These are phyloP conservation scores for Sordaria brevicollis DNA, from an alignment of 495 filamentous ascomycete species.

Conservation along the genomic window DNA sequence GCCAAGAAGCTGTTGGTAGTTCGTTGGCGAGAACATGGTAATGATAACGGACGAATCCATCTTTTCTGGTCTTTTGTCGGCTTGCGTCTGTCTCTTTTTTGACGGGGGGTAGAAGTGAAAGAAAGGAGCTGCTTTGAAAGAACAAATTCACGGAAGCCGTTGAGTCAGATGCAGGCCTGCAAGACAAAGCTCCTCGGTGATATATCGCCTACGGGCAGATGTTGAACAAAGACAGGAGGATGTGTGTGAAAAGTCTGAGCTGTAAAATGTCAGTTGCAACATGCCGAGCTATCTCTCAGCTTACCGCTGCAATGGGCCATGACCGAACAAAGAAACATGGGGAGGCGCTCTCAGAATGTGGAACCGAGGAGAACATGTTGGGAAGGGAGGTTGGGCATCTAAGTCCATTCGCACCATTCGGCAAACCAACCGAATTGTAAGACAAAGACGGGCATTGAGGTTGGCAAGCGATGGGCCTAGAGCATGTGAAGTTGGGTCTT, in stretches of 20 bases:
- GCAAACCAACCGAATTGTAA: neutral
- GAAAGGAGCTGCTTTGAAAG: slow-evolving; percentile 11
- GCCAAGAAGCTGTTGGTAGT: neutral
- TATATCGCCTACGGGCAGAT: neutral
- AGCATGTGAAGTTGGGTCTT: neutral
- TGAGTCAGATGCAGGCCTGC: slow-evolving; percentile 16
- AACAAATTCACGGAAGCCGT: neutral
- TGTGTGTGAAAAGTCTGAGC: neutral
- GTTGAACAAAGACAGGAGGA: neutral
- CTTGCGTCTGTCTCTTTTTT: neutral
- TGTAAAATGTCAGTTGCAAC: neutral
- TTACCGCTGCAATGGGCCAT: neutral
- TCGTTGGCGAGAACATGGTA: neutral
- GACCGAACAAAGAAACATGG: slow-evolving; percentile 12
- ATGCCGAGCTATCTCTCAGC: neutral
- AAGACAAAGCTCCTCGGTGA: slow-evolving; percentile 18
- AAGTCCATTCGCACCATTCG: neutral
- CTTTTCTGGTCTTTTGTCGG: neutral
- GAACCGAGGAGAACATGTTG: neutral
- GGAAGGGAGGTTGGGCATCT: neutral
- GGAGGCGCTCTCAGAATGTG: neutral
- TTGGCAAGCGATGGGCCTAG: neutral
- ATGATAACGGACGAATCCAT: neutral
- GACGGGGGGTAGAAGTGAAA: neutral
- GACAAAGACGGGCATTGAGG: neutral